A percentile compares a stretch with the other conserved stretches of the same genome.
Evolutionary conservation across 805 yeast species (phyloP).

Genomic region (Ogataea pilisensis): DNA sequence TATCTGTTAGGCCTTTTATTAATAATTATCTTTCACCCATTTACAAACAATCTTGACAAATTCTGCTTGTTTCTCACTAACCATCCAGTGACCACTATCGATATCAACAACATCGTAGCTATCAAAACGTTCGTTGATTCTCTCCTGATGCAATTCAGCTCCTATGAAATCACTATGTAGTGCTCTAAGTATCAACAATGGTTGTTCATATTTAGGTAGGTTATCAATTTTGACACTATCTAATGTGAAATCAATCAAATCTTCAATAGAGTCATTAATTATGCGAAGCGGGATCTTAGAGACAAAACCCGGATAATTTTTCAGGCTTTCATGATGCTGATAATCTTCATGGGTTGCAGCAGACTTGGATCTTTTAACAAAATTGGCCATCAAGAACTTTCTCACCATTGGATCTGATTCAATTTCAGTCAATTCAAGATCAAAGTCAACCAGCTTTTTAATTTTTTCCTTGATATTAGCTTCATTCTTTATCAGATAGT

Average conservation of each 20-base stretch:
- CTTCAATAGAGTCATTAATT: constrained; percentile 56
- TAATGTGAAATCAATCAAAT: constrained; percentile 54
- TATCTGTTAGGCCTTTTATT: constrained; percentile 2
- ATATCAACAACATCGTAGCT: constrained; percentile 62
- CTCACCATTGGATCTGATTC: constrained; percentile 59
- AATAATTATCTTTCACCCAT: constrained; percentile 29
- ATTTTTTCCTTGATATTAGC: constrained; percentile 5
- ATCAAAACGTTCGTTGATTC: constrained; percentile 45
- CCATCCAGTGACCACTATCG: constrained; percentile 88
- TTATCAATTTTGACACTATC: constrained; percentile 16
- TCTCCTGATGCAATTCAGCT: constrained; percentile 10
- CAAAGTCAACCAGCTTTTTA: constrained; percentile 52
- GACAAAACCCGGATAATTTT: background rate
- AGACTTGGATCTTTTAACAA: constrained; percentile 36
- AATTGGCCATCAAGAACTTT: constrained; percentile 69
- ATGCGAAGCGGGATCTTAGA: constrained; percentile 62
- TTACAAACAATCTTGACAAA: constrained; percentile 58
- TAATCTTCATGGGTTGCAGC: constrained; percentile 3
- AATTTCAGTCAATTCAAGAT: constrained; percentile 51
- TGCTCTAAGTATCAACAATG: constrained; percentile 76
- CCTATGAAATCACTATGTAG: constrained; percentile 46
- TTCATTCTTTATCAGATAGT: constrained; percentile 7
- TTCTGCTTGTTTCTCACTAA: constrained; percentile 74
- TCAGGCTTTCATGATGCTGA: too few species aligned
- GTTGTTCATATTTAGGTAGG: constrained; percentile 53